Evolutionary conservation across 441 rosid species (phyloP), one percentile per base, ranked within the genome.

Genomic region (Croton setiger): DNA sequence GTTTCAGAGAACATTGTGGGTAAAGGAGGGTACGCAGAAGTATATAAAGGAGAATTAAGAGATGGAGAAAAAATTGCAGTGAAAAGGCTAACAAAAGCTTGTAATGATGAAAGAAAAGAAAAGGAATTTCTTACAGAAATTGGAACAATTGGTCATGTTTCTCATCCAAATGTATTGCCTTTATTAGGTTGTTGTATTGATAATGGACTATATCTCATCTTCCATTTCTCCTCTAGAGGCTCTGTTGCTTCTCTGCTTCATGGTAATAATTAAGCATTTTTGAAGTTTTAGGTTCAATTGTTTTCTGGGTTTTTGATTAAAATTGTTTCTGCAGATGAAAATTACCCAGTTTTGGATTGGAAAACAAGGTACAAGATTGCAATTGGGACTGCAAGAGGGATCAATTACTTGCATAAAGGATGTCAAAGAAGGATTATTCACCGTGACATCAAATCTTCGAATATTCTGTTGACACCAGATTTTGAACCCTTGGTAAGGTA

Each of bases 1-100:
- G 71, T 62, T 33, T 56, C 72, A 91, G 98, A 86, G 72, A 92
- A 88, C 73, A 41, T 94, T 77, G 98, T 88, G 11, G 99, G 96
- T 21, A 87, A 80, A 86, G 97, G 98, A 81, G 99, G 99, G 43
- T 86, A 87, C 70, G 97, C 99, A 33, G 99, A 92, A 73, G 99
- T 94, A 5, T 94, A 94, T 67, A 92, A 77, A 71, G 99, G 99
- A 59, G 74, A 75, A 20, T 47, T 86, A 11, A 54, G 55, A 43
- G 75, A 74, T 18, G 89, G 91, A 20, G 89, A 84, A 39, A 91
- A 86, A 43, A 85, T 94, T 64, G 99, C 99, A 0, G 94, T 94
- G 76, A 94, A 94, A 77, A 87, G 91, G 75, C 78, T 94, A 63
- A 87, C 96, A 55, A 87, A 81, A 82, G 81, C 79, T 67, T 79